These are phyloP conservation scores for Clavulina sp. DNA, from an alignment of 768 basidiomycete genomes.

Conservation along the genomic window DNA sequence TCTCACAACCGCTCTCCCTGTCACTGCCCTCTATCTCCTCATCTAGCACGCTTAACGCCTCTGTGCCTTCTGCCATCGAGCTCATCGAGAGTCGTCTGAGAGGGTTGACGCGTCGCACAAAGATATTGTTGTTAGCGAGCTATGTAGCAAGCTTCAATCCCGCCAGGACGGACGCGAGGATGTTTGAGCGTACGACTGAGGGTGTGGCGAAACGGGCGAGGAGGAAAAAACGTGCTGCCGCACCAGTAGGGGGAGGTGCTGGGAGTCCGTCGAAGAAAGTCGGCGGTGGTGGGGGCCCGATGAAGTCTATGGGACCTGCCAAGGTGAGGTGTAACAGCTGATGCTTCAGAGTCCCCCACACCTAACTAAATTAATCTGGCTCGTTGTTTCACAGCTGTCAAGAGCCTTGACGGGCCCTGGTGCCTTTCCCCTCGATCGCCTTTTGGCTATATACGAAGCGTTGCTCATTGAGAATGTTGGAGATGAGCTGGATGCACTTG, in stretches of 20 bases:
- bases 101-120: conserved; percentile 21
- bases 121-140: conserved; percentile 57
- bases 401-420: conserved; percentile 67
- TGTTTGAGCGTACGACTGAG: conserved; percentile 62
- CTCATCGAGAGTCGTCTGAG: too few relatives aligned
- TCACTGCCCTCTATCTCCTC: too few relatives aligned
- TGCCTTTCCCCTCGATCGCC: conserved; percentile 59
- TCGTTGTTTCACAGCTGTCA: conserved; percentile 30
- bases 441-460: conserved; percentile 63
- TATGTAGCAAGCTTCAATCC: conserved; percentile 81
- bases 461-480: conserved; percentile 40
- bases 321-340: conserved; percentile 23
- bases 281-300: conserved; percentile 22
- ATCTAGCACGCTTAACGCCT: too few relatives aligned
- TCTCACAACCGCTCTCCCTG: background rate
- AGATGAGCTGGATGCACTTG: conserved; percentile 31
- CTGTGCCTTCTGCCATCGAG: background rate
- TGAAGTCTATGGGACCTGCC: conserved; percentile 23
- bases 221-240: conserved; percentile 13
- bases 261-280: conserved; percentile 4
- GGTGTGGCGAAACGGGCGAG: conserved; percentile 42
- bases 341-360: background rate
- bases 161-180: conserved; percentile 53
- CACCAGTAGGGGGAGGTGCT: background rate
- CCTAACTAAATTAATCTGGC: background rate